A percentile compares a stretch with the other conserved stretches of the same genome.
These are phyloP conservation scores for Trichosporon asahii DNA, from an alignment of 1,284 basidiomycete species.

Conservation along the genomic window DNA sequence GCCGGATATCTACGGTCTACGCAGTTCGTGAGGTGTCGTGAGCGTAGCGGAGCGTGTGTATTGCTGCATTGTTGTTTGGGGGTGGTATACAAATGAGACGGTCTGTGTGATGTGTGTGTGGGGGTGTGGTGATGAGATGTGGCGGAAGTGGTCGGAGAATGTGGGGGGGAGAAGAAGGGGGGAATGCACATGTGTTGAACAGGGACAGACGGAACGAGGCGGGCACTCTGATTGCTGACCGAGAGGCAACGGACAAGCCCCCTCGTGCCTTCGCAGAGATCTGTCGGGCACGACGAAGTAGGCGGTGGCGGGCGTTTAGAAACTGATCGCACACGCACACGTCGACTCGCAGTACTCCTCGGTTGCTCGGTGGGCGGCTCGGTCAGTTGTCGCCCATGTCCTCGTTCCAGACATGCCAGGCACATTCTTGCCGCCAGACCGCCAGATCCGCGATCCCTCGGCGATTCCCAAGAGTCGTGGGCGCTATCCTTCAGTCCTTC, in stretches of 20 bases:
- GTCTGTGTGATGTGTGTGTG: not conserved
- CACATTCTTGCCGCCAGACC: not conserved
- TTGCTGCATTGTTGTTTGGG: not conserved
- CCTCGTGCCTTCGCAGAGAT: not conserved
- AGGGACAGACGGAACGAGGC: not conserved
- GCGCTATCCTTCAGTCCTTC: too few relatives aligned
- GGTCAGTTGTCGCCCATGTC: not conserved
- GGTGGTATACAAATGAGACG: not conserved
- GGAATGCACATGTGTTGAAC: not conserved
- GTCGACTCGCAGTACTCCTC: not conserved
- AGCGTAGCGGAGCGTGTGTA: not conserved
- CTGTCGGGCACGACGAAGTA: not conserved
- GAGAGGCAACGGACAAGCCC: not conserved
- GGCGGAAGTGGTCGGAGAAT: not conserved
- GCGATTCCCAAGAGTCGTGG: not conserved
- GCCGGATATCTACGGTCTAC: not conserved
- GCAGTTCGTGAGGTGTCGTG: not conserved
- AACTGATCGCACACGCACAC: not conserved
- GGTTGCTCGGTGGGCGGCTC: not conserved
- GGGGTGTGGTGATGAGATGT: not conserved
- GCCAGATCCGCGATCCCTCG: too few relatives aligned
- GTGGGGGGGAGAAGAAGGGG: not conserved
- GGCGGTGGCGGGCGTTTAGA: not conserved
- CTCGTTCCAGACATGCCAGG: not conserved
- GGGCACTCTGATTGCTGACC: not conserved